A percentile compares a stretch with the other conserved stretches of the same genome.
Conservation (phyloP, 495 filamentous ascomycete genomes). For the Clohesyomyces aquaticus region DNA sequence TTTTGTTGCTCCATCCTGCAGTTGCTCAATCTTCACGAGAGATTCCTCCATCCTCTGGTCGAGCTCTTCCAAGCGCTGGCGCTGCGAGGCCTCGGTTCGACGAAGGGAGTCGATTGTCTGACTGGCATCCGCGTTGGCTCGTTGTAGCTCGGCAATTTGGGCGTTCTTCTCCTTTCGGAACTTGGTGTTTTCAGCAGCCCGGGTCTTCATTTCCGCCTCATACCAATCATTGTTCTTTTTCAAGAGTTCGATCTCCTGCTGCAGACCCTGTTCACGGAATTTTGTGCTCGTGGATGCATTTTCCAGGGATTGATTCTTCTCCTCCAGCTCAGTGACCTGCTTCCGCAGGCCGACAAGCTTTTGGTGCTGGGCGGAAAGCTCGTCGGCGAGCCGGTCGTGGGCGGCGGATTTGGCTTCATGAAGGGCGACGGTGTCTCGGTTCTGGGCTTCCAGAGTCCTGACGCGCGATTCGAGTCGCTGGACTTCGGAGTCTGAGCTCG, state of each 20-base stretch:
- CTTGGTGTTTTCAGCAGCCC: slow-evolving; percentile 79
- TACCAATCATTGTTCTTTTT: slow-evolving; percentile 91
- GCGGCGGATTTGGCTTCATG: slow-evolving; percentile 86
- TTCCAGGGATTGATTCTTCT: slow-evolving; percentile 77
- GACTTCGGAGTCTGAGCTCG: slow-evolving; percentile 74
- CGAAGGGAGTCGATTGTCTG: slow-evolving; percentile 74
- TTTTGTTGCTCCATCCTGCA: slow-evolving; percentile 78
- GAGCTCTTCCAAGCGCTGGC: slow-evolving; percentile 78
- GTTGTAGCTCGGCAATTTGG: slow-evolving; percentile 82
- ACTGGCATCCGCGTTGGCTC: slow-evolving; percentile 80
- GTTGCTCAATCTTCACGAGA: slow-evolving; percentile 74
- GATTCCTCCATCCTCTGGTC: slow-evolving; percentile 85
- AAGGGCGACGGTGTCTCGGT: slow-evolving; percentile 82
- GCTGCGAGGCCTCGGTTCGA: slow-evolving; percentile 76
- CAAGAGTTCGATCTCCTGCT: slow-evolving; percentile 84
- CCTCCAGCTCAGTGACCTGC: slow-evolving; percentile 76
- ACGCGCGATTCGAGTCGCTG: slow-evolving; percentile 78
- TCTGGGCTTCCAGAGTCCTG: slow-evolving; percentile 82
- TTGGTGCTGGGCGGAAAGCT: slow-evolving; percentile 83
- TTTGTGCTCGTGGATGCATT: slow-evolving; percentile 74
- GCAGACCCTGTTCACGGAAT: slow-evolving; percentile 83
- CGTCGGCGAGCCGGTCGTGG: slow-evolving; percentile 82
- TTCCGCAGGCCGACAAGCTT: slow-evolving; percentile 82
- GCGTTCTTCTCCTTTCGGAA: slow-evolving; percentile 93
- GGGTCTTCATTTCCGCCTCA: slow-evolving; percentile 85